Conservation (phyloP, 257 asterid genomes). For the Buddleja alternifolia region DNA sequence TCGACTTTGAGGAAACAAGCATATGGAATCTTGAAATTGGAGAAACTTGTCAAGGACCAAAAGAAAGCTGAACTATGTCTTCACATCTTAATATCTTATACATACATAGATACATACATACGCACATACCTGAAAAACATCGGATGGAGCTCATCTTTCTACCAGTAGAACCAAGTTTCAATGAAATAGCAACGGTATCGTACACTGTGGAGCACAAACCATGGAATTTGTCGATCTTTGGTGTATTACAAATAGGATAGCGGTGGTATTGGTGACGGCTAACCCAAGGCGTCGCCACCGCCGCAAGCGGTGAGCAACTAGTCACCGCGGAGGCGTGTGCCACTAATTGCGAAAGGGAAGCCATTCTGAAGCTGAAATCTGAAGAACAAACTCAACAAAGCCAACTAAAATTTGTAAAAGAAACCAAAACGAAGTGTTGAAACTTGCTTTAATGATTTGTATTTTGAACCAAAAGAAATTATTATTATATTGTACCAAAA, state of each 20-base stretch:
- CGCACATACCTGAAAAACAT: slow-evolving; percentile 40
- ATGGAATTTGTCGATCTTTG: background rate
- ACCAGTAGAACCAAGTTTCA: slow-evolving; percentile 3
- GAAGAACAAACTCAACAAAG: too few relatives aligned
- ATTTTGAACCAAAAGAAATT: too few relatives aligned
- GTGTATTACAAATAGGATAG: background rate
- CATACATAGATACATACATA: background rate
- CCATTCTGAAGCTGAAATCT: slow-evolving; percentile 19
- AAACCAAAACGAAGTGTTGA: too few relatives aligned
- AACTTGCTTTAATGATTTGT: too few relatives aligned
- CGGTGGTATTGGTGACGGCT: slow-evolving; percentile 1
- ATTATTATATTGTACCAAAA: too few relatives aligned
- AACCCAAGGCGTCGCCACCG: background rate
- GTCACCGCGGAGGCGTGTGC: slow-evolving; percentile 7
- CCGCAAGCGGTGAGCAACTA: slow-evolving; percentile 19
- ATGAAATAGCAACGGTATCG: slow-evolving; percentile 28
- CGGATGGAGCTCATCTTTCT: slow-evolving; percentile 38
- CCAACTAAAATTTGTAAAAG: too few relatives aligned
- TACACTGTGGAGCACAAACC: too few relatives aligned
- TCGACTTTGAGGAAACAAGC: too few relatives aligned
- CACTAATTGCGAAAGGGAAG: slow-evolving; percentile 27
- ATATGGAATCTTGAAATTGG: too few relatives aligned
- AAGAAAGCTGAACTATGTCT: background rate
- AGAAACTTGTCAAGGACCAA: background rate
- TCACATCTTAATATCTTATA: background rate